Evolutionary conservation across 148 eudicot genomes (phyloP), one percentile per base, ranked within the genome.

Genomic region (Limonium bicolor): DNA sequence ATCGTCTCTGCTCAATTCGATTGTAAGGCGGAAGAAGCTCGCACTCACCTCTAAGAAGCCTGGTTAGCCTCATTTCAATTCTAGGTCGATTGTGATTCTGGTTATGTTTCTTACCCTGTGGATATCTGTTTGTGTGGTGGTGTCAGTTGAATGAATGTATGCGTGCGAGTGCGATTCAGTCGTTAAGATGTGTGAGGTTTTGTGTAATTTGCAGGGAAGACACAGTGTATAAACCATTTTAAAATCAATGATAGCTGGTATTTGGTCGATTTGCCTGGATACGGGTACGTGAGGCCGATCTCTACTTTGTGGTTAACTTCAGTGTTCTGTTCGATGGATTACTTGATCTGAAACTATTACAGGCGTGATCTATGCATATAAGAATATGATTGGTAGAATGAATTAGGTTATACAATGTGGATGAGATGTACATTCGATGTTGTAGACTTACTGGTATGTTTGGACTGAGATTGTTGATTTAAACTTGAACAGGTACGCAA

Each of bases 151-250:
- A n/a, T n/a, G n/a, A n/a, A n/a, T n/a, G n/a, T n/a, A n/a, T n/a
- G n/a, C n/a, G n/a, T n/a, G n/a, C n/a, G n/a, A n/a, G n/a, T n/a
- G n/a, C n/a, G n/a, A n/a, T n/a, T n/a, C n/a, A n/a, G n/a, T n/a
- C n/a, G n/a, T n/a, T n/a, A n/a, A n/a, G n/a, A n/a, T n/a, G n/a
- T n/a, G n/a, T n/a, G n/a, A n/a, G n/a, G n/a, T n/a, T n/a, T n/a
- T n/a, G n/a, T 16, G 12, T 45, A 32, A 19, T 52, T 50, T 73
- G 70, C 77, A 90, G 99, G 99, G 60, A 90, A 90, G 60, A 90
- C 99, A 53, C 99, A 90, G 54, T 90, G 87, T 50, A 90, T 90
- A 72, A 90, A 90, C 70, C 99, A 90, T 65, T 90, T 90, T 56
- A 78, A 78, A 37, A 67, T 90, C 34, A 85, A 90, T 57, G 85